phyloP scores from a whole-genome alignment of 768 basidiomycete genomes.

The Austroboletus eburneus region DNA sequence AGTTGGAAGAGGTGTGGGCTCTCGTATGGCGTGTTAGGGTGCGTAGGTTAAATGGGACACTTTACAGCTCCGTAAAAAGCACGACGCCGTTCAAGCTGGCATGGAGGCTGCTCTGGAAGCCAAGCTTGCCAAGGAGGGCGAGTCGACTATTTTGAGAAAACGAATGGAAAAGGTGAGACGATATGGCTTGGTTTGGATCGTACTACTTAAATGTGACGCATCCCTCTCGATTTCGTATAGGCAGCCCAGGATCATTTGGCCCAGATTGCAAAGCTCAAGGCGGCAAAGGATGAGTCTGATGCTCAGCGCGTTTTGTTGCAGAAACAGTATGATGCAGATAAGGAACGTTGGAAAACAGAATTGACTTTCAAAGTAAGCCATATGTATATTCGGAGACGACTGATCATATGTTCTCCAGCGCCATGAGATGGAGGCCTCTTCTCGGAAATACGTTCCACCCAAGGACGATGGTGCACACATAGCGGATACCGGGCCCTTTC shows the following conservation, averaged over 20 bases:
- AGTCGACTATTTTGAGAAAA: conserved; percentile 62
- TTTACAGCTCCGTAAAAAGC: conserved; percentile 47
- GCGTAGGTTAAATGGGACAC: conserved; percentile 6
- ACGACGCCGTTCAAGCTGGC: conserved; percentile 41
- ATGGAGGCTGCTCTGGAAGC: conserved; percentile 47
- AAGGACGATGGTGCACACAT: conserved; percentile 42
- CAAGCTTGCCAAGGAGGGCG: conserved; percentile 62
- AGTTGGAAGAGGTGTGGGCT: conserved; percentile 47
- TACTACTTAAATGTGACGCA: too few relatives aligned
- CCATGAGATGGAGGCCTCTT: conserved; percentile 60
- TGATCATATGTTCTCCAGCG: conserved; percentile 41
- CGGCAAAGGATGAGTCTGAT: conserved; percentile 60
- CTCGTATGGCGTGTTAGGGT: conserved; percentile 4
- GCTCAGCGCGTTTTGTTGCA: conserved; percentile 50
- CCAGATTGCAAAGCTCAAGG: conserved; percentile 52
- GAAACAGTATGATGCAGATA: conserved; percentile 61
- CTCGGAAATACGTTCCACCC: conserved; percentile 47
- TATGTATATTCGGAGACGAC: conserved; percentile 2
- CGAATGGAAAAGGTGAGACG: conserved; percentile 74
- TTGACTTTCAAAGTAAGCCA: conserved; percentile 60
- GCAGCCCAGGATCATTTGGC: conserved; percentile 53
- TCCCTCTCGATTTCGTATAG: conserved; percentile 34
- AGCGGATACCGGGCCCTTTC: conserved; percentile 36
- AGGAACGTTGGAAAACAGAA: conserved; percentile 67
- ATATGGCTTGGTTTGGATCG: too few relatives aligned